Percentiles rank a stretch among this genome's conserved stretches.
These are phyloP conservation scores for Thraustochytrium striatum DNA, from an alignment of 352 stramenopile genomes.

Conservation along the genomic window DNA sequence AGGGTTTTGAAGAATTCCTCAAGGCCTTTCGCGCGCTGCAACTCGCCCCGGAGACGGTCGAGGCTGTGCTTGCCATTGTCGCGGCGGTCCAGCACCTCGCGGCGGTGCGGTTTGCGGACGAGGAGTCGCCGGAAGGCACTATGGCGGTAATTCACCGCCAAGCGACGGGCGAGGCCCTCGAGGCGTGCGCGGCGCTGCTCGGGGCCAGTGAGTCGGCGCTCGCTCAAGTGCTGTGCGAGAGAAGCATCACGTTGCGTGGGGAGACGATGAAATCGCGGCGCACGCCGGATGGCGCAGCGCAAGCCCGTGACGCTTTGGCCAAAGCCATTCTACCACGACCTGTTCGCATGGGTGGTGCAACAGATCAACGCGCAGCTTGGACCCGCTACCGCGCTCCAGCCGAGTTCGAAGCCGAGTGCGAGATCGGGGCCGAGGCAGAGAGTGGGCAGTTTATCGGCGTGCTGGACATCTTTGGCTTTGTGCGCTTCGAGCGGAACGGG, in stretches of 20 bases:
- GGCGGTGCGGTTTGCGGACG: slow-evolving; percentile 77
- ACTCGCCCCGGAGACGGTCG: neutral
- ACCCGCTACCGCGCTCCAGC: too few species aligned
- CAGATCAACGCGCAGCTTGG: slow-evolving; percentile 74
- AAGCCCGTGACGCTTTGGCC: slow-evolving; percentile 77
- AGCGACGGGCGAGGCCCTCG: slow-evolving; percentile 64
- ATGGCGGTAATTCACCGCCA: slow-evolving; percentile 65
- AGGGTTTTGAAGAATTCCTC: too few species aligned
- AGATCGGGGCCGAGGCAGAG: slow-evolving; percentile 48
- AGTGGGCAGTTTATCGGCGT: slow-evolving; percentile 88
- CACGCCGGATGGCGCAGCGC: slow-evolving; percentile 62
- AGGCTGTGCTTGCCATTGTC: slow-evolving; percentile 72
- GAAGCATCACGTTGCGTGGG: slow-evolving; percentile 63
- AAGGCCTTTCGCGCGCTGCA: slow-evolving; percentile 29
- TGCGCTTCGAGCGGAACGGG: slow-evolving; percentile 88
- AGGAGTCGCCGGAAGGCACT: slow-evolving; percentile 67
- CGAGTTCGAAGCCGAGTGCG: slow-evolving; percentile 62
- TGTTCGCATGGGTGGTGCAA: slow-evolving; percentile 53
- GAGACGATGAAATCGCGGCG: slow-evolving; percentile 74
- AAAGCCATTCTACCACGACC: slow-evolving; percentile 77
- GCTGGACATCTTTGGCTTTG: slow-evolving; percentile 96
- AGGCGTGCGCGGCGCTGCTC: slow-evolving; percentile 62
- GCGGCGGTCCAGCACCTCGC: slow-evolving; percentile 77
- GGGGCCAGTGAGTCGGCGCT: slow-evolving; percentile 66
- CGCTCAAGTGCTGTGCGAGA: slow-evolving; percentile 65